These are phyloP conservation scores for Penicillium coprophilum DNA, from an alignment of 495 filamentous ascomycete genomes.

Conservation along the genomic window DNA sequence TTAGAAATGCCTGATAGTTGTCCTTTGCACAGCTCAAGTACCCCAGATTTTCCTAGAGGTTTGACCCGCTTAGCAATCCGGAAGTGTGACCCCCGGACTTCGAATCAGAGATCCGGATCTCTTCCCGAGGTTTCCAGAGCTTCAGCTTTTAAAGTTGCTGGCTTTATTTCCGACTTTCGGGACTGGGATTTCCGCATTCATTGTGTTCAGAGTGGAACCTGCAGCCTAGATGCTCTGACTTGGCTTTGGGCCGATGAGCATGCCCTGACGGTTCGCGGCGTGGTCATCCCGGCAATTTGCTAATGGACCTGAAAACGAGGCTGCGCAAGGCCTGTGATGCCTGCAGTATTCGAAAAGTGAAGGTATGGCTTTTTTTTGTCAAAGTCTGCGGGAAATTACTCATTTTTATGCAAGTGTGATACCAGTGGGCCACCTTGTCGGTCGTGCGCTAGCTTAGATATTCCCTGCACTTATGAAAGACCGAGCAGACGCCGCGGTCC, in stretches of 20 bases:
- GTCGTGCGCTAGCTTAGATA: slow-evolving; percentile 73
- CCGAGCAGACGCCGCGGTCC: slow-evolving; percentile 79
- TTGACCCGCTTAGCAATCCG: slow-evolving; percentile 5
- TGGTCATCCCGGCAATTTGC: slow-evolving; percentile 25
- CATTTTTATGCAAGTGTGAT: slow-evolving; percentile 61
- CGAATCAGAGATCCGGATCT: not conserved
- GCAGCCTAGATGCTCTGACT: not conserved
- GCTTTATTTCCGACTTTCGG: not conserved
- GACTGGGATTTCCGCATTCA: not conserved
- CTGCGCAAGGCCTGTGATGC: slow-evolving; percentile 81
- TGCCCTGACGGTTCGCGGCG: slow-evolving; percentile 24
- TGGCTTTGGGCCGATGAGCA: slow-evolving; percentile 11
- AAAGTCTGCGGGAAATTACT: slow-evolving; percentile 15
- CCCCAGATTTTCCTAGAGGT: not conserved
- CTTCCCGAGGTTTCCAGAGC: not conserved
- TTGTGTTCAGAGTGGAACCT: not conserved
- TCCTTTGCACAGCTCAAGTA: not conserved
- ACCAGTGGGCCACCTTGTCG: slow-evolving; percentile 75
- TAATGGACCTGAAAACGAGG: slow-evolving; percentile 48
- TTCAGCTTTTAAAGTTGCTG: not conserved
- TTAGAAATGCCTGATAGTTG: not conserved
- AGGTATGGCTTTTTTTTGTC: slow-evolving; percentile 50
- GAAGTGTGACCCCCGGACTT: not conserved
- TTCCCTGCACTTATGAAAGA: slow-evolving; percentile 80
- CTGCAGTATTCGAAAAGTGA: slow-evolving; percentile 83